phyloP scores from a whole-genome alignment of 495 filamentous ascomycete species.

The Hypomontagnella monticulosa region DNA sequence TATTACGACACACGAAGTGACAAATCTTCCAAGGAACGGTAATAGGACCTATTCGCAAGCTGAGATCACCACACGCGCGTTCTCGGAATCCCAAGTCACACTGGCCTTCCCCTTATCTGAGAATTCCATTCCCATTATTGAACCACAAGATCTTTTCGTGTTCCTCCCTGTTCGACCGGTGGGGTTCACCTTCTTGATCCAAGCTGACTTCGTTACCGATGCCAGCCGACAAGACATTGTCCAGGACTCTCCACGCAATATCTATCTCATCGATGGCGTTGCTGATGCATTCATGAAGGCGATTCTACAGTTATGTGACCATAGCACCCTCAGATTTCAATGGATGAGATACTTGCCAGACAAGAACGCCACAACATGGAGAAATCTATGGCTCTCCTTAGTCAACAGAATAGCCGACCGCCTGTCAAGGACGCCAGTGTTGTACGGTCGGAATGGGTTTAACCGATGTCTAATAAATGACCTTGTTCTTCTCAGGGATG shows the following conservation, averaged over 20 bases:
- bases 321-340: conserved; percentile 36
- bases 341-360: conserved; percentile 48
- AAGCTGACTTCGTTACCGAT: conserved; percentile 57
- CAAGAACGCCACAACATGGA: conserved; percentile 19
- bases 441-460: too few species aligned
- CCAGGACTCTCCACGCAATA: conserved; percentile 37
- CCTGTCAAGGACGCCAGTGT: conserved; percentile 1
- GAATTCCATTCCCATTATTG: conserved; percentile 38
- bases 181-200: conserved; percentile 57
- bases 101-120: conserved; percentile 54
- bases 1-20: conserved; percentile 32
- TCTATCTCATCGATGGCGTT: conserved; percentile 33
- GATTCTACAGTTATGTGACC: conserved; percentile 41
- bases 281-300: conserved; percentile 44
- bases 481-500: too few species aligned
- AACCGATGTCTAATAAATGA: too few species aligned
- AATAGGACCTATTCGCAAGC: conserved; percentile 41
- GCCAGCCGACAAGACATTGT: conserved; percentile 56
- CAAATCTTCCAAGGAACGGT: conserved; percentile 42
- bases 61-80: conserved; percentile 31
- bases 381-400: conserved; percentile 27
- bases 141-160: conserved; percentile 47
- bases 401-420: conserved; percentile 29
- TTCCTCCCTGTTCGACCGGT: conserved; percentile 51
- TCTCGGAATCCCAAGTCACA: conserved; percentile 44